These are phyloP conservation scores for Leptographium procerum DNA, from an alignment of 2,329 filamentous ascomycete species.

Conservation along the genomic window DNA sequence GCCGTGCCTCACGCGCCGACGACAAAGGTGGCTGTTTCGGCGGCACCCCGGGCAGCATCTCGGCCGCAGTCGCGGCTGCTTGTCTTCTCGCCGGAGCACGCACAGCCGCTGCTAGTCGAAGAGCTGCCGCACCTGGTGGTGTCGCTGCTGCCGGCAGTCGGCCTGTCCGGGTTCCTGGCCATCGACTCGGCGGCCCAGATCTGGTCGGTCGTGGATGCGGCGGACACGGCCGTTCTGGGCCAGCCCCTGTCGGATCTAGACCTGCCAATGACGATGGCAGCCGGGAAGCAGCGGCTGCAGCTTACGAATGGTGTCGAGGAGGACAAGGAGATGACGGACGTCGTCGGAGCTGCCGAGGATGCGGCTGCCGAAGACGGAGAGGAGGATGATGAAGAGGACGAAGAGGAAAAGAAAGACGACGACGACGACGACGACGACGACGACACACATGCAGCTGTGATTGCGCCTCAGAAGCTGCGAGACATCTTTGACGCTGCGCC, in stretches of 20 bases:
- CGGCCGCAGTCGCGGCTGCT: conserved; percentile 49
- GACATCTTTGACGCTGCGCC: conserved; percentile 60
- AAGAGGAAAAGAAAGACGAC: conserved; percentile 17
- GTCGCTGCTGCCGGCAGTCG: conserved; percentile 52
- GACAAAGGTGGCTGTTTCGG: conserved; percentile 24
- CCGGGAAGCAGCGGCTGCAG: conserved; percentile 20
- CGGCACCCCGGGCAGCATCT: too few species aligned
- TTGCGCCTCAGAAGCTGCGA: conserved; percentile 56
- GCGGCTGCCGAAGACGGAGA: conserved; percentile 5
- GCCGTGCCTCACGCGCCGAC: conserved; percentile 28
- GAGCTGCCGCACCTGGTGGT: conserved; percentile 48
- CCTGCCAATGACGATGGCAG: conserved; percentile 21
- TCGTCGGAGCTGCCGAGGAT: conserved; percentile 20
- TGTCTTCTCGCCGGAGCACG: conserved; percentile 50
- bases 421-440: conserved; percentile 20
- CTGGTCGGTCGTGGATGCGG: conserved; percentile 49
- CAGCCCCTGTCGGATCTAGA: conserved; percentile 44
- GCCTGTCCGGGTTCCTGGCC: conserved; percentile 60
- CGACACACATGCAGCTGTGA: conserved; percentile 44
- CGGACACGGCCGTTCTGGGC: conserved; percentile 40
- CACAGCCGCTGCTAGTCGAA: conserved; percentile 47
- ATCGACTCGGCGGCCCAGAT: conserved; percentile 69
- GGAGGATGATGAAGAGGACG: conserved; percentile 31
- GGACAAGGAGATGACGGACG: conserved; percentile 18
- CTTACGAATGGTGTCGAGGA: conserved; percentile 25